A percentile compares a stretch with the other conserved stretches of the same genome.
phyloP scores from a whole-genome alignment of 2,329 filamentous ascomycete species.

The Lasiodiplodia theobromae region DNA sequence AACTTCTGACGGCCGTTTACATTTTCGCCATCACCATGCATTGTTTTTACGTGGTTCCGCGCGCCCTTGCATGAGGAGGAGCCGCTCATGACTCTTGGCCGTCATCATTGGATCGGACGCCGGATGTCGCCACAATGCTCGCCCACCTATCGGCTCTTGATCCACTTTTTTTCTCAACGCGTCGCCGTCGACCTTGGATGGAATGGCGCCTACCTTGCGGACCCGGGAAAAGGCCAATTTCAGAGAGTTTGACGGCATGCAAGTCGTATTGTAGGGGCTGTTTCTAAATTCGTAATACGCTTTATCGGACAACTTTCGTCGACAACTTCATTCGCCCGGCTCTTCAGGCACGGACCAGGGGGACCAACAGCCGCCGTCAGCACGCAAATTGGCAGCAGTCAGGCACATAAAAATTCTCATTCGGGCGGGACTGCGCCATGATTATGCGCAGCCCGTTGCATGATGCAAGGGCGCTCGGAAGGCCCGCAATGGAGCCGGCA shows the following conservation, averaged over 20 bases:
- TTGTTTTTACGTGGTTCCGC: conserved; percentile 1
- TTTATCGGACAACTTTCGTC: neutral
- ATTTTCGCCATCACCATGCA: neutral
- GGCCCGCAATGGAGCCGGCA: conserved; percentile 1
- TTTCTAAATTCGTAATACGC: conserved; percentile 15
- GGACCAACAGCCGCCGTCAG: neutral
- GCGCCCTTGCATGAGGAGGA: neutral
- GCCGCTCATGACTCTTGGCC: neutral
- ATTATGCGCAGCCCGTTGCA: conserved; percentile 5
- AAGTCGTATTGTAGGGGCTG: neutral
- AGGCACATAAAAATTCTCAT: conserved; percentile 7
- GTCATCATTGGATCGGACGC: neutral
- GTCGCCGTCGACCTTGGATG: neutral
- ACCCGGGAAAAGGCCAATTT: conserved; percentile 2
- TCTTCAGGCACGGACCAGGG: conserved; percentile 7
- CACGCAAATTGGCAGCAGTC: conserved; percentile 2
- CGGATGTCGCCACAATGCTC: neutral
- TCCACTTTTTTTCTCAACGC: neutral
- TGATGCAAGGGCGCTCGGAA: conserved; percentile 4
- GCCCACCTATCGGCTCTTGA: no score
- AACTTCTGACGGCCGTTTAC: conserved; percentile 6
- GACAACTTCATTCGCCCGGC: neutral
- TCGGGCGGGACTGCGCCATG: conserved; percentile 11
- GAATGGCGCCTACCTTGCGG: neutral
- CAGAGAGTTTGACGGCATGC: neutral